A percentile compares a stretch with the other conserved stretches of the same genome.
These are phyloP conservation scores for Scedosporium minutisporum DNA, from an alignment of 2,329 filamentous ascomycete species.

Conservation along the genomic window DNA sequence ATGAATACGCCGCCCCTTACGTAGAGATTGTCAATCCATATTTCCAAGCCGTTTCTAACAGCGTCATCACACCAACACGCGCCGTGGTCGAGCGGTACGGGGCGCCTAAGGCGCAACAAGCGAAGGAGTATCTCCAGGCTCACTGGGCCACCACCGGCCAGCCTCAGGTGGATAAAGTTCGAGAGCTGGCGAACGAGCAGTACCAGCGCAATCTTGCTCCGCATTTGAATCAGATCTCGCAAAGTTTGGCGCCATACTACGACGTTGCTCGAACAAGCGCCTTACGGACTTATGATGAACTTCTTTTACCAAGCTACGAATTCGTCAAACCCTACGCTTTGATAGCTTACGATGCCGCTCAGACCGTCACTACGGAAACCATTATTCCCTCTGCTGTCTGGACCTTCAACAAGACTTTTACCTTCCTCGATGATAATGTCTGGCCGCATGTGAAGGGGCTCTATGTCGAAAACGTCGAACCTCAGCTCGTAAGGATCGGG, in stretches of 20 bases:
- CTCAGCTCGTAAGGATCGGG: conserved; percentile 84
- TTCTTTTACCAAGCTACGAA: conserved; percentile 66
- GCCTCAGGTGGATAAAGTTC: conserved; percentile 61
- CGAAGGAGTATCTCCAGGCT: conserved; percentile 52
- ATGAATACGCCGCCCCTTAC: conserved; percentile 74
- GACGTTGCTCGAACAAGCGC: conserved; percentile 52
- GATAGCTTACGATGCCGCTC: conserved; percentile 57
- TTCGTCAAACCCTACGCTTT: conserved; percentile 64
- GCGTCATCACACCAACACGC: conserved; percentile 59
- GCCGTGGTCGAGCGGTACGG: conserved; percentile 62
- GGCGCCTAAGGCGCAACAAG: conserved; percentile 61
- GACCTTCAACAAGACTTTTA: conserved; percentile 57
- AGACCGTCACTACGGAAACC: conserved; percentile 57
- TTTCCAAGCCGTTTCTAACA: conserved; percentile 50
- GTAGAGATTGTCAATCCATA: conserved; percentile 71
- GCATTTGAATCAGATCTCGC: conserved; percentile 54
- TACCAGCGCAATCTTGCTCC: conserved; percentile 67
- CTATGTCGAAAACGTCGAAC: conserved; percentile 88
- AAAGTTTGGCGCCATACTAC: conserved; percentile 62
- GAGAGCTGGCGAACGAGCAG: conserved; percentile 47
- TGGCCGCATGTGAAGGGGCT: conserved; percentile 74
- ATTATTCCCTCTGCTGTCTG: conserved; percentile 64
- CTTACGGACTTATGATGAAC: conserved; percentile 59
- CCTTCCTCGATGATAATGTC: conserved; percentile 65
- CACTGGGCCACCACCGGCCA: conserved; percentile 74